Base-by-base conservation (phyloP, 164 flowering plant genomes). In the Amborella trichopoda region DNA sequence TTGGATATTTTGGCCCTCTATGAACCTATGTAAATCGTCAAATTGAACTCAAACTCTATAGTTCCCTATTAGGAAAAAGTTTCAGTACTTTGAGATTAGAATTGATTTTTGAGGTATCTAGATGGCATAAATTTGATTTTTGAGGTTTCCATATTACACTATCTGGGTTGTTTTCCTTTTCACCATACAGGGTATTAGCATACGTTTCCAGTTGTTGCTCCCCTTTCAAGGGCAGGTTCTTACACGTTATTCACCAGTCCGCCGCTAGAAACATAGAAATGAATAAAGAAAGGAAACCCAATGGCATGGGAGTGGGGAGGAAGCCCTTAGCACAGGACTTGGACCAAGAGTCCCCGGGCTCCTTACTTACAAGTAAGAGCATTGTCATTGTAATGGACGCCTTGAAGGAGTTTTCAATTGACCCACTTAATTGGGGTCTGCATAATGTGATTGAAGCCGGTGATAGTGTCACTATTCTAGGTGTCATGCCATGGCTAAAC, bases 401-500 rank as follows among this genome's bases (percentile, higher is more conserved):
- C 0, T 48, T 67, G 32, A 52, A 56, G 32, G 69, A 63, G 27
- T 69, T 75, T 58, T 65, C 63, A 0, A 46, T 25, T 3, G 66
- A 60, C 16, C 53, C 65, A 0, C 69, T 75, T 4, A 44, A 55
- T 28, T 75, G 77, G 80, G 61, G 64, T 1, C 61, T 69, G 2
- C 48, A 61, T n/a, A 58, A 75, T 44, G 37, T 75, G 33, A 40
- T 59, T 14, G 30, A 25, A 8, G 14, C 62, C 8, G 71, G 69
- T 26, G 61, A 56, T 20, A 37, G 6, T 6, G 59, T 75, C 24
- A 73, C 74, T 8, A 64, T 78, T 25, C 53, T 75, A 5, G 79
- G 79, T 3, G 64, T 65, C 39, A 67, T 68, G 79, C 81, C 85
- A 0, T 78, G 81, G 79, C 72, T 69, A 0, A 71, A 69, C 32